Base-by-base conservation (phyloP, 2,329 filamentous ascomycete genomes). In the Ceratocystis lukuohia region DNA sequence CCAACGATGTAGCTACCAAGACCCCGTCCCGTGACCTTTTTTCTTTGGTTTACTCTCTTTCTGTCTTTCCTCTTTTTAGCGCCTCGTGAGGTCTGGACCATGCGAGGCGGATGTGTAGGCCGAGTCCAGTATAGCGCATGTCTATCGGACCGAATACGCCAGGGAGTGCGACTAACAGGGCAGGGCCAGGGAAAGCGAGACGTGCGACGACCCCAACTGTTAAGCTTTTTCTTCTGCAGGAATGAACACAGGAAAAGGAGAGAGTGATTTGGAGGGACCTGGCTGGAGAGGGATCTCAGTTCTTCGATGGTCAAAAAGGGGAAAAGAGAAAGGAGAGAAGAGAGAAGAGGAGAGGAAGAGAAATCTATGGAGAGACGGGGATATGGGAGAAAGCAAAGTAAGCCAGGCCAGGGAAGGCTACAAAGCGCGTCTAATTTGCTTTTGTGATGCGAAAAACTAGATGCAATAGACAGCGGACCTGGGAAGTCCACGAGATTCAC, bases 61-160 rank as follows among this genome's bases (percentile, higher is more conserved):
- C 7, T 20, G 45, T 53, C 25, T 53, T 12, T 53, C 22, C 22
- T 10, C n/a, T 4, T 25, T 53, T n/a, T 53, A 20, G 48, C 17
- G n/a, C 48, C 7, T 22, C 20, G 48, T 20, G n/a, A 50, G 10
- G 15, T 25, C 37, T 37, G 8, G 37, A 41, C 37, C 37, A 41
- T 15, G 37, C 37, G 37, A 48, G 48, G 48, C 48, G 48, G 48
- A 10, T 20, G 48, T 53, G 48, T 20, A 20, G n/a, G 3, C 48
- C 48, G 5, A 28, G 48, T 53, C 7, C 22, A 37, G 30, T 2
- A 28, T 59, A 59, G 56, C 28, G 28, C 33, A n/a, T 15, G 33
- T 59, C 28, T 28, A 33, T 59, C 56, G 56, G 56, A 17, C 56
- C 56, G 56, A 59, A 59, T 59, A 37, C 56, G 7, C 17, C 56